Conservation (phyloP, 176 grass and related monocot species). For the Rhynchospora breviuscula region DNA sequence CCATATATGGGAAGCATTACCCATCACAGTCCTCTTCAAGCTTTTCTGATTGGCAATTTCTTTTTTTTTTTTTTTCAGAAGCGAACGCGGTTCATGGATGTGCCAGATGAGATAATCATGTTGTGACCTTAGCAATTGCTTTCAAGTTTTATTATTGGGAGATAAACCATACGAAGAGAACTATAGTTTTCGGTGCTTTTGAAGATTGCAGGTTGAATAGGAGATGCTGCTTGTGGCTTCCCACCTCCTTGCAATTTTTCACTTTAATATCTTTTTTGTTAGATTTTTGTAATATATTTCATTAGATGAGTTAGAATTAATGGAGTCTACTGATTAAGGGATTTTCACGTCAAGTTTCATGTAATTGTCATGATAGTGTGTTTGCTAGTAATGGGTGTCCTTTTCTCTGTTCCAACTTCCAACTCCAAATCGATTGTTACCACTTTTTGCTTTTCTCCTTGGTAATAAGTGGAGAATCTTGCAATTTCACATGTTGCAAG, state of each 20-base stretch:
- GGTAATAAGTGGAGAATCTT: conserved; percentile 3
- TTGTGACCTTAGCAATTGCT: background rate
- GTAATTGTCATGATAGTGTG: conserved; percentile 14
- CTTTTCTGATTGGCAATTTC: background rate
- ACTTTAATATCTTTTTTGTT: background rate
- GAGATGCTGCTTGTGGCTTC: conserved; percentile 85
- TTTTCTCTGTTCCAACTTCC: background rate
- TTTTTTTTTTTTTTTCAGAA: conserved; percentile 42
- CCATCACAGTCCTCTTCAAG: background rate
- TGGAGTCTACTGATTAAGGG: conserved; percentile 13
- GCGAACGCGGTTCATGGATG: conserved; percentile 58
- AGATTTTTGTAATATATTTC: conserved; percentile 20
- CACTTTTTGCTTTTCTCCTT: background rate
- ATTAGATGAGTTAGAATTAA: background rate
- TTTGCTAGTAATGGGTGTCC: conserved; percentile 13
- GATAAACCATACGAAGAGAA: background rate
- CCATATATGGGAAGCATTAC: background rate
- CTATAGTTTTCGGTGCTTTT: background rate
- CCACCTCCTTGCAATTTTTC: conserved; percentile 36
- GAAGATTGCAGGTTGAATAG: conserved; percentile 37
- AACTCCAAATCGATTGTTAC: conserved; percentile 1
- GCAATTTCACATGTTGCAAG: conserved; percentile 4
- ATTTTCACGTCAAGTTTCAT: background rate
- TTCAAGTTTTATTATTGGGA: background rate
- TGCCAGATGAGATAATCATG: conserved; percentile 80